Evolutionary conservation across 2,329 filamentous ascomycete genomes (phyloP).

Genomic region (Phoma sp.): DNA sequence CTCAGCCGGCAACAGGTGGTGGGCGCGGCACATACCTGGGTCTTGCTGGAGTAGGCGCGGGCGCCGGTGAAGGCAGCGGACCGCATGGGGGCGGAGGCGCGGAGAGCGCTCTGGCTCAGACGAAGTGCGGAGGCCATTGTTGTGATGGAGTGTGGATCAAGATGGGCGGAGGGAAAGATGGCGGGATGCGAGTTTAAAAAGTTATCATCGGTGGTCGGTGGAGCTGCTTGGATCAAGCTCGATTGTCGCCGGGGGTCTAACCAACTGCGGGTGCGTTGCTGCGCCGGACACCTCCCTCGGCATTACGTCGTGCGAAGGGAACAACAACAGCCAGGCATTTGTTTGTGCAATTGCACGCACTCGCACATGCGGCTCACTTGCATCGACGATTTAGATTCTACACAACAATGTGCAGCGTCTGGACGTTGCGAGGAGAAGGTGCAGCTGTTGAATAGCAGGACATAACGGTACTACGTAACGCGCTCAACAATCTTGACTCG

Average conservation of each 20-base stretch:
- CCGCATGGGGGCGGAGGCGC: constrained; percentile 70
- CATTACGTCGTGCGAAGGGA: constrained; percentile 10
- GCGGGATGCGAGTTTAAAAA: constrained; percentile 38
- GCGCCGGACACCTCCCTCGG: constrained; percentile 2
- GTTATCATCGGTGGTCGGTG: constrained; percentile 35
- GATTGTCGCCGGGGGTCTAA: constrained; percentile 2
- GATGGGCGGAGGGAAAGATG: constrained; percentile 23
- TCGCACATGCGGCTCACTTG: too few species aligned
- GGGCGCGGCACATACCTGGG: constrained; percentile 66
- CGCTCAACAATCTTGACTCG: constrained; percentile 10
- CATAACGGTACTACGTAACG: constrained; percentile 8
- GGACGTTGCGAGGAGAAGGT: not conserved
- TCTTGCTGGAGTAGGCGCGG: constrained; percentile 93
- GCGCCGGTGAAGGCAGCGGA: constrained; percentile 80
- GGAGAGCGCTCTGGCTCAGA: constrained; percentile 80
- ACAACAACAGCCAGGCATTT: not conserved
- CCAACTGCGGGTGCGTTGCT: constrained; percentile 1
- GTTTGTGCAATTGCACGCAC: too few species aligned
- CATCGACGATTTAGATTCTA: too few species aligned
- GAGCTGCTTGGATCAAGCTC: constrained; percentile 14
- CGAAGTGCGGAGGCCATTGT: constrained; percentile 85
- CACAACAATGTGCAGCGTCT: not conserved
- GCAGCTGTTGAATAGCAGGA: not conserved
- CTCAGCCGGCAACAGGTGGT: not conserved
- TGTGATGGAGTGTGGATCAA: constrained; percentile 41